A percentile compares a stretch with the other conserved stretches of the same genome.
These are phyloP conservation scores for Trifolium fragiferum DNA, from an alignment of 306 rosid species.

Conservation along the genomic window DNA sequence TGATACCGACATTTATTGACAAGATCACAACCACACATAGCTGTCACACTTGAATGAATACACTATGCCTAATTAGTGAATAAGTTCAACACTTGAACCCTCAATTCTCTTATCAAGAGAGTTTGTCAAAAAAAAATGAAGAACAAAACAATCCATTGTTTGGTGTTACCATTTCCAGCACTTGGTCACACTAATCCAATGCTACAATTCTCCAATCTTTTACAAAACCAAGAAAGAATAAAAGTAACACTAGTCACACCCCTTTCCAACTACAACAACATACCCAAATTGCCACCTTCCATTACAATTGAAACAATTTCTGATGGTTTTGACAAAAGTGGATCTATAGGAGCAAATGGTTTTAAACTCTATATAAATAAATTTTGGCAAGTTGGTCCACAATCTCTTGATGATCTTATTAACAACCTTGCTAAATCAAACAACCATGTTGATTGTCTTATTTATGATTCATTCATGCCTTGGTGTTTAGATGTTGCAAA, in stretches of 20 bases:
- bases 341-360: neutral
- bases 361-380: neutral
- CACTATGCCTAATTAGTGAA: neutral
- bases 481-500: conserved; percentile 58
- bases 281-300: neutral
- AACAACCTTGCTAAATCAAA: conserved; percentile 23
- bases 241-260: conserved; percentile 45
- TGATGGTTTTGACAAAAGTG: conserved; percentile 49
- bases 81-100: neutral
- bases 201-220: conserved; percentile 42
- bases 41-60: no score
- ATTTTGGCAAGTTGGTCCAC: conserved; percentile 43
- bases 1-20: no score
- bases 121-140: neutral
- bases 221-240: conserved; percentile 40
- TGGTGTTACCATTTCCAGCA: conserved; percentile 48
- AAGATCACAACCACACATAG: no score
- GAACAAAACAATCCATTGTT: conserved; percentile 35
- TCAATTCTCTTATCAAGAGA: neutral
- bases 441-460: conserved; percentile 36
- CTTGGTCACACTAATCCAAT: conserved; percentile 53
- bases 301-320: conserved; percentile 50
- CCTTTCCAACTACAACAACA: neutral
- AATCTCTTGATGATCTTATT: conserved; percentile 38
- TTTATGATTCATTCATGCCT: conserved; percentile 51